Evolutionary conservation across 106 monocot genomes (phyloP).

Genomic region (Posidonia australis): DNA sequence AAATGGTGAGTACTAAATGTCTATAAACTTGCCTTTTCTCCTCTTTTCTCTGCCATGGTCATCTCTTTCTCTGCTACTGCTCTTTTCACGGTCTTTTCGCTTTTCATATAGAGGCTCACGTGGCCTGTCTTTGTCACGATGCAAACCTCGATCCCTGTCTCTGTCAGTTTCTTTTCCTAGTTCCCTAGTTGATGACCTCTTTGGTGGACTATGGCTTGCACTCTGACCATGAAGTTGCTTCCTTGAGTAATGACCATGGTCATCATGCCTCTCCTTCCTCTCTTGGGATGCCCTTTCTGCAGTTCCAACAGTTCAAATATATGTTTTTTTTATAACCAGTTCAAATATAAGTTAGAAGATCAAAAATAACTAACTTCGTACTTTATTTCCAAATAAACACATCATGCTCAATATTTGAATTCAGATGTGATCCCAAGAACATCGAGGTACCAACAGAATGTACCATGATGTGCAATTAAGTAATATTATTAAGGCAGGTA

Average conservation of each 20-base stretch:
- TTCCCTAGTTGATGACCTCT: constrained; percentile 32
- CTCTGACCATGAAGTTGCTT: constrained; percentile 72
- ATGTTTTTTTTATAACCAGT: background rate
- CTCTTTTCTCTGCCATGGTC: constrained; percentile 28
- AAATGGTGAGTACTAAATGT: background rate
- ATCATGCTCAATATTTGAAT: background rate
- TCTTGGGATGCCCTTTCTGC: constrained; percentile 50
- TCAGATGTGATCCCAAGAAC: background rate
- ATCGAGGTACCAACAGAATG: too few relatives aligned
- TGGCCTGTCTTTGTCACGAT: constrained; percentile 32
- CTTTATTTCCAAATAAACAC: background rate
- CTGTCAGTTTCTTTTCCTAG: constrained; percentile 21
- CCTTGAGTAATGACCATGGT: constrained; percentile 38
- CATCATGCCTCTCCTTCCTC: constrained; percentile 46
- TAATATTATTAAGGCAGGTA: too few relatives aligned
- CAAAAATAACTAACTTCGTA: background rate
- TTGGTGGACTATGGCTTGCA: constrained; percentile 60
- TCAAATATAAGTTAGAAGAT: background rate
- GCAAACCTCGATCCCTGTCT: constrained; percentile 27
- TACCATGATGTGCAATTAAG: too few relatives aligned
- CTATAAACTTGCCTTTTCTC: constrained; percentile 13
- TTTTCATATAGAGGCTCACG: constrained; percentile 39
- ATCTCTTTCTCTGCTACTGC: constrained; percentile 67
- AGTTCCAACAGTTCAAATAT: background rate
- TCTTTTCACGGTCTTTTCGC: constrained; percentile 55